Evolutionary conservation across 257 asterid genomes (phyloP).

Genomic region (Craterostigma plantagineum): DNA sequence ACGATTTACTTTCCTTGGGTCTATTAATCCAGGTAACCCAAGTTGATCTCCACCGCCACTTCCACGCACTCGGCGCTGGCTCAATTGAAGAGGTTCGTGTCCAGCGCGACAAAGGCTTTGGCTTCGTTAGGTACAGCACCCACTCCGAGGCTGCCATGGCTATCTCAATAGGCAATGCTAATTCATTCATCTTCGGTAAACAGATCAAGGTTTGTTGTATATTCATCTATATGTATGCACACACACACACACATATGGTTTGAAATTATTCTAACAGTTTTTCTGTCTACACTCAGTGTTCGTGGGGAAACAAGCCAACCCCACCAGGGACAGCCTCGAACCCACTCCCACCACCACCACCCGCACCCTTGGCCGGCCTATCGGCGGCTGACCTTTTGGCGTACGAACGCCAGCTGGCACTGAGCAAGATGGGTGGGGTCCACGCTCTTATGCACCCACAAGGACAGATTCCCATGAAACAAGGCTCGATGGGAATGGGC

Average conservation of each 20-base stretch:
- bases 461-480: conserved; percentile 44
- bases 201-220: conserved; percentile 57
- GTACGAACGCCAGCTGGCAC: conserved; percentile 65
- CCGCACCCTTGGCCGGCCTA: conserved; percentile 32
- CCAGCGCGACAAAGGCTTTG: conserved; percentile 92
- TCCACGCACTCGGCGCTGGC: conserved; percentile 80
- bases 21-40: conserved; percentile 57
- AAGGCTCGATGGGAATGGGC: conserved; percentile 45
- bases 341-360: conserved; percentile 83
- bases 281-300: conserved; percentile 32
- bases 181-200: conserved; percentile 52
- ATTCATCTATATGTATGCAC: no score
- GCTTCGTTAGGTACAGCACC: conserved; percentile 71
- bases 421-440: conserved; percentile 58
- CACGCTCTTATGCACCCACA: conserved; percentile 44
- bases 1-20: no score
- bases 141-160: conserved; percentile 89
- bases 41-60: conserved; percentile 81
- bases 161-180: conserved; percentile 69
- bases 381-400: conserved; percentile 49
- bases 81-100: conserved; percentile 85
- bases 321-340: conserved; percentile 75
- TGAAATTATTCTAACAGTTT: not conserved
- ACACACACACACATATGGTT: not conserved
- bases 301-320: conserved; percentile 98